A percentile compares a stretch with the other conserved stretches of the same genome.
Conservation (phyloP, 2,329 filamentous ascomycete species). For the Cyclaneusma minus region DNA sequence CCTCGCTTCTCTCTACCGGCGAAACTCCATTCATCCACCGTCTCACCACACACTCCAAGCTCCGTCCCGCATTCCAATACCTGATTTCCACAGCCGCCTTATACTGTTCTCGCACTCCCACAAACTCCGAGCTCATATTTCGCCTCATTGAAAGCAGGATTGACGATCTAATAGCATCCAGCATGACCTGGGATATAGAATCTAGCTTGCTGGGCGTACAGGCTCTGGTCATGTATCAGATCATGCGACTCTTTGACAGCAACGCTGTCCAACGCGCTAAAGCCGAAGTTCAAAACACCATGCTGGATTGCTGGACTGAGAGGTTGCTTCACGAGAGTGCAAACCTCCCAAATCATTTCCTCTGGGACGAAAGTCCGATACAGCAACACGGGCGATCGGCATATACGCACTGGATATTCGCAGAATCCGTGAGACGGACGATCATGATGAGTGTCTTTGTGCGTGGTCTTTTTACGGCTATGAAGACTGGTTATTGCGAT, state of each 20-base stretch:
- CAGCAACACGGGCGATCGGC: conserved; percentile 9
- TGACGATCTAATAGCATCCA: conserved; percentile 3
- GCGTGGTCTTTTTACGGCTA: conserved; percentile 5
- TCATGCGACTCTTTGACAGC: conserved; percentile 16
- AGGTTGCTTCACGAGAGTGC: conserved; percentile 7
- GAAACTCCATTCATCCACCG: conserved; percentile 10
- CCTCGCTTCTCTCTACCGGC: conserved; percentile 2
- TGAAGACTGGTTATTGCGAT: conserved; percentile 7
- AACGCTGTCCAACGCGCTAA: conserved; percentile 11
- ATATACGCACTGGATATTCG: conserved; percentile 18
- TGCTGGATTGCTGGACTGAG: conserved; percentile 13
- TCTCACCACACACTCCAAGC: conserved; percentile 5
- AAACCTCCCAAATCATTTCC: conserved; percentile 3
- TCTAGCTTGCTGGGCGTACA: conserved; percentile 10
- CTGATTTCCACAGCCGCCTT: conserved; percentile 7
- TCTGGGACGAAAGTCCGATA: conserved; percentile 2
- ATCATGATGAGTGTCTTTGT: conserved; percentile 10
- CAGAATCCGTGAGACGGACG: conserved; percentile 18
- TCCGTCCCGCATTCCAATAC: conserved; percentile 3
- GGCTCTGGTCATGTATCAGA: conserved; percentile 14
- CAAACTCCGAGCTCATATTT: conserved; percentile 3
- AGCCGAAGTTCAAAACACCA: conserved; percentile 12
- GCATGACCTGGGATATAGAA: neutral
- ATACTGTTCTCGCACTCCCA: conserved; percentile 5
- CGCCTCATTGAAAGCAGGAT: conserved; percentile 1